Percentiles rank a stretch among this genome's conserved stretches.
Conservation (phyloP, 148 eudicot species). For the Euryodendron excelsum region DNA sequence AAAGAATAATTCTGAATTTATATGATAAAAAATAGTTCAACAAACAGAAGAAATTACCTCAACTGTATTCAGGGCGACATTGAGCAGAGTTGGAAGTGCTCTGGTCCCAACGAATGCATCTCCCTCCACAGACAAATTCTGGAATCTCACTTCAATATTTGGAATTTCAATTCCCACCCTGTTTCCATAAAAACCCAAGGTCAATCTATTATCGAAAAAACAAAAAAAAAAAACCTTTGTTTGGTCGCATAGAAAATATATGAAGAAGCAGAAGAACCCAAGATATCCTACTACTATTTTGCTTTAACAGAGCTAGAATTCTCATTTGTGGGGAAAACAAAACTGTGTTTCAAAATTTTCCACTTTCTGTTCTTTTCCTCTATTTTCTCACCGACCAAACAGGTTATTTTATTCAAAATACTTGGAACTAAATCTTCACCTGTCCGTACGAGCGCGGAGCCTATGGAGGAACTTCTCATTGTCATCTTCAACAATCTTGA, state of each 20-base stretch:
- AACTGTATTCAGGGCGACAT: conserved; percentile 32
- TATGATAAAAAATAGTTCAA: neutral
- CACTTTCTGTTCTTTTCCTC: neutral
- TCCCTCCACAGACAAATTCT: conserved; percentile 36
- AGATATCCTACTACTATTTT: too few species aligned
- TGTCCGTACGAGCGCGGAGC: conserved; percentile 32
- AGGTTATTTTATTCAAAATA: neutral
- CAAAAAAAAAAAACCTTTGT: neutral
- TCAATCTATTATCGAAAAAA: neutral
- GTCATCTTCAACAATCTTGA: conserved; percentile 38
- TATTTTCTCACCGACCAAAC: neutral
- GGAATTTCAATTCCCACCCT: conserved; percentile 55
- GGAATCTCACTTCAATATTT: conserved; percentile 41
- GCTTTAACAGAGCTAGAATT: too few species aligned
- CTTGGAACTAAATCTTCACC: conserved; percentile 8
- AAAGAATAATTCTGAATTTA: too few species aligned
- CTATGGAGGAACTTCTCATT: conserved; percentile 36
- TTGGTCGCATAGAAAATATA: neutral
- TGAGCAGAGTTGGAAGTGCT: conserved; percentile 49
- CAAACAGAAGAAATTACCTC: conserved; percentile 24
- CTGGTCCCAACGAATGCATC: conserved; percentile 44
- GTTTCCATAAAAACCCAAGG: neutral
- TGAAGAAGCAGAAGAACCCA: neutral
- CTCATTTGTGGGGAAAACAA: too few species aligned
- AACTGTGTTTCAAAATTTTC: neutral